phyloP scores from a whole-genome alignment of 345 rosid species.

The Toxicodendron radicans region DNA sequence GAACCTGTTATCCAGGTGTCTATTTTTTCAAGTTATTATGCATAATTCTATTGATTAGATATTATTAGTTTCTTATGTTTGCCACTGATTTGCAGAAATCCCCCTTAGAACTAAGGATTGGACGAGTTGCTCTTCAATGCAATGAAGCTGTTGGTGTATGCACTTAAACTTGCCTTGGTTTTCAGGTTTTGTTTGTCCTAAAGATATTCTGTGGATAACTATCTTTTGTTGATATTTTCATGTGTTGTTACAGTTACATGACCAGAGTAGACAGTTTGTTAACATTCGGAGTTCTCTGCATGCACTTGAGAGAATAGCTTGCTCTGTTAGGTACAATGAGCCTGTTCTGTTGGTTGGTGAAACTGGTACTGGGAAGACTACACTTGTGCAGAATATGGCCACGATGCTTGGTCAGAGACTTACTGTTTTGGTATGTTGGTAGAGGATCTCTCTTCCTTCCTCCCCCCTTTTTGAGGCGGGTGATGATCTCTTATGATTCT shows the following conservation, averaged over 20 bases:
- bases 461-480: neutral
- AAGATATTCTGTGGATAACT: constrained; percentile 19
- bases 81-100: constrained; percentile 48
- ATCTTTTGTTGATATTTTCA: constrained; percentile 17
- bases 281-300: constrained; percentile 70
- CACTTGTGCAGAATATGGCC: constrained; percentile 89
- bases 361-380: constrained; percentile 99
- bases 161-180: constrained; percentile 19
- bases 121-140: constrained; percentile 66
- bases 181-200: constrained; percentile 15
- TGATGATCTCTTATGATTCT: constrained; percentile 13
- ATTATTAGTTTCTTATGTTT: constrained; percentile 30
- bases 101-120: constrained; percentile 54
- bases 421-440: constrained; percentile 74
- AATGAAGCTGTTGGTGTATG: constrained; percentile 47
- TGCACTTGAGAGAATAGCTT: constrained; percentile 80
- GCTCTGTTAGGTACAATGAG: constrained; percentile 79
- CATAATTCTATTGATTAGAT: constrained; percentile 2
- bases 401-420: constrained; percentile 78
- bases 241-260: constrained; percentile 46
- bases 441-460: neutral
- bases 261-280: constrained; percentile 58
- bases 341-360: constrained; percentile 98
- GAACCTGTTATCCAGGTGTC: constrained; percentile 82
- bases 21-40: constrained; percentile 19